Conservation (phyloP, 768 basidiomycete species). For the Xerocomellus intermedius region DNA sequence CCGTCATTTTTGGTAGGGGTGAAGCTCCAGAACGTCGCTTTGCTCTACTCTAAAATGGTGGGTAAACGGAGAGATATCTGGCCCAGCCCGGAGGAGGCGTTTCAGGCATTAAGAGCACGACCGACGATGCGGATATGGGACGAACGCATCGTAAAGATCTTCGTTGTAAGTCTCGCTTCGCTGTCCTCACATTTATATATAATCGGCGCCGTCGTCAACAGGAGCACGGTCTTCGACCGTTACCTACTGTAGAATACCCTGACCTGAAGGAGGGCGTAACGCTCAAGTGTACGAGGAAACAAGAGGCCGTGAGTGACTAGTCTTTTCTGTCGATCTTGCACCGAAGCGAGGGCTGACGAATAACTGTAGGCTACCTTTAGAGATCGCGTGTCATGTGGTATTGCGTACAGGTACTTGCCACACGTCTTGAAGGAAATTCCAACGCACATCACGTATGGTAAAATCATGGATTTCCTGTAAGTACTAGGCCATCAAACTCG, state of each 20-base stretch:
- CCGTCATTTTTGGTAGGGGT: not conserved
- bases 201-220: not conserved
- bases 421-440: not conserved
- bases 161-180: not conserved
- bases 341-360: too few species aligned
- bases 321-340: too few species aligned
- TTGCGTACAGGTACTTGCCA: not conserved
- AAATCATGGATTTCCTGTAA: not conserved
- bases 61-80: constrained; percentile 1
- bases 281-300: too few species aligned
- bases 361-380: not conserved
- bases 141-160: constrained; percentile 1
- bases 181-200: not conserved
- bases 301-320: constrained; percentile 1
- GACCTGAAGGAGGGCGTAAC: too few species aligned
- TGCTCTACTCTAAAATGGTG: not conserved
- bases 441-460: constrained; percentile 2
- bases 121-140: constrained; percentile 1
- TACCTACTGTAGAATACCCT: constrained; percentile 2
- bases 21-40: not conserved
- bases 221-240: constrained; percentile 6
- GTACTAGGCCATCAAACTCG: not conserved
- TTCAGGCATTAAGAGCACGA: not conserved
- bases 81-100: not conserved
- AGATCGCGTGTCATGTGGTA: not conserved